phyloP scores from a whole-genome alignment of 768 basidiomycete genomes.

The Phylloporus arenicola region DNA sequence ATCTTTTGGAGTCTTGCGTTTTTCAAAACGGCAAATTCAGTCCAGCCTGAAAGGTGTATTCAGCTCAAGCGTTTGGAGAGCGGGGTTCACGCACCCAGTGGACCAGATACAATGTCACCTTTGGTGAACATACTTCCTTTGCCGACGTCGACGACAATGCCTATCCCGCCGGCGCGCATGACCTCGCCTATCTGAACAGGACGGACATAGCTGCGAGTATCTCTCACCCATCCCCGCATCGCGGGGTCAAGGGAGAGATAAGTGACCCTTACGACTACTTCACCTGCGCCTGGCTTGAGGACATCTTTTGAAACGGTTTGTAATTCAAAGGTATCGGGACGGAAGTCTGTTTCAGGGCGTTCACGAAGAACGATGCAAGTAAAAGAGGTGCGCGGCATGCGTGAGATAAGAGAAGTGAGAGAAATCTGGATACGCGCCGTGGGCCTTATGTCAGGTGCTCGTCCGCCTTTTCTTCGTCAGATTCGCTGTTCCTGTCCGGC shows the following conservation, averaged over 20 bases:
- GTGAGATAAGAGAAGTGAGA: neutral
- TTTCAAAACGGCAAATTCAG: constrained; percentile 62
- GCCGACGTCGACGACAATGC: constrained; percentile 57
- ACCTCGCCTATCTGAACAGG: constrained; percentile 71
- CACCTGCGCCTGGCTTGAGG: constrained; percentile 45
- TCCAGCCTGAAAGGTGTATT: constrained; percentile 54
- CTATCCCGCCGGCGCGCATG: constrained; percentile 71
- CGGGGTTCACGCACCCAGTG: constrained; percentile 44
- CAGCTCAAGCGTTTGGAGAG: neutral
- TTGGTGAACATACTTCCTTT: constrained; percentile 47
- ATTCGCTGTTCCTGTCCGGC: no score
- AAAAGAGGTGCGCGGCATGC: constrained; percentile 35
- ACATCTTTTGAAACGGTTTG: constrained; percentile 47
- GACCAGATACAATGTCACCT: constrained; percentile 67
- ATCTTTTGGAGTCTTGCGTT: constrained; percentile 49
- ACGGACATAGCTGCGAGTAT: constrained; percentile 63
- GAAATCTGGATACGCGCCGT: neutral
- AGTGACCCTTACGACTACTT: constrained; percentile 71
- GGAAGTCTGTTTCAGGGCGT: constrained; percentile 64
- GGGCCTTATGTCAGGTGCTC: neutral
- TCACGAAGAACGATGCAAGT: constrained; percentile 71
- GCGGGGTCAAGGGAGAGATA: constrained; percentile 85
- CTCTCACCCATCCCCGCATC: constrained; percentile 79
- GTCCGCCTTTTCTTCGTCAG: neutral
- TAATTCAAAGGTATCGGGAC: constrained; percentile 66